Percentiles rank a stretch among this genome's conserved stretches.
These are phyloP conservation scores for Aspergillus sp. DNA, from an alignment of 2,329 filamentous ascomycete genomes.

Conservation along the genomic window DNA sequence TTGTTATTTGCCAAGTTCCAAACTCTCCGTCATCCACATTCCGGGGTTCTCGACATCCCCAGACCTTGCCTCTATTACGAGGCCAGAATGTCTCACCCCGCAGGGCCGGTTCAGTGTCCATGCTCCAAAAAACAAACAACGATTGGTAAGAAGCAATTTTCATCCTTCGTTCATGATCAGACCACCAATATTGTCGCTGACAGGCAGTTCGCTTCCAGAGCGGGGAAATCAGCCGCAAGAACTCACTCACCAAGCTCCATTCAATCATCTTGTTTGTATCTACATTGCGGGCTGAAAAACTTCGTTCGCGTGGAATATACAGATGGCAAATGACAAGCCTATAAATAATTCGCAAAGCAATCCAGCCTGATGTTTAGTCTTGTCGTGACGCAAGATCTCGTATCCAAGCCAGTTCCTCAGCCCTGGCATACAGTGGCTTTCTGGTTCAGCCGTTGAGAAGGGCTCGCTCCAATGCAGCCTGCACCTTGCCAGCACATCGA, in stretches of 20 bases:
- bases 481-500: neutral
- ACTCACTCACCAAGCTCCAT: neutral
- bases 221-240: neutral
- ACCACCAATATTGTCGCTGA: neutral
- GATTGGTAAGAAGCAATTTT: neutral
- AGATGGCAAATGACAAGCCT: neutral
- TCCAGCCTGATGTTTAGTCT: neutral
- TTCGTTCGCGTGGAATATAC: neutral
- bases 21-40: neutral
- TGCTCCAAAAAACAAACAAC: neutral
- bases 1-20: slow-evolving; percentile 20
- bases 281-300: neutral
- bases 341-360: neutral
- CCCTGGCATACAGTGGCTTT: slow-evolving; percentile 1
- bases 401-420: slow-evolving; percentile 4
- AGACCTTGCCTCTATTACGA: neutral
- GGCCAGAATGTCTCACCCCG: slow-evolving; percentile 2
- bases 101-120: neutral
- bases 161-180: neutral
- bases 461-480: neutral
- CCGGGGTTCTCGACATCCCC: neutral
- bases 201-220: neutral
- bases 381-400: slow-evolving; percentile 5
- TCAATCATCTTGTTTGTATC: neutral
- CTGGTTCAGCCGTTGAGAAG: neutral